Conservation (phyloP, 208 protist species). For the Wallacemonas collosoma region DNA sequence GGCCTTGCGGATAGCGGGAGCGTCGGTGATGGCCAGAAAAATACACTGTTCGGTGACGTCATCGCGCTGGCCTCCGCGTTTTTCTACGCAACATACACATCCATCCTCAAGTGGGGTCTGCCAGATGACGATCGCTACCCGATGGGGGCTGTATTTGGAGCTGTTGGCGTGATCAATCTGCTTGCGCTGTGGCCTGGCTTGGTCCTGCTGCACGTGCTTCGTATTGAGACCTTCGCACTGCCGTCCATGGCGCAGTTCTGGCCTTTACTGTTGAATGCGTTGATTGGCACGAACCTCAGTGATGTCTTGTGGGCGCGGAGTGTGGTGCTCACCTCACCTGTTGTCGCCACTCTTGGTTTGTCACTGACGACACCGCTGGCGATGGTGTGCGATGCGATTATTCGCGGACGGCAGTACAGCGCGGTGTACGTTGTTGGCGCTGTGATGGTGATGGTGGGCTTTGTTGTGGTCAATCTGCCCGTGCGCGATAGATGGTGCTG, state of each 20-base stretch:
- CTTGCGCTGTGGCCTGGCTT: slow-evolving; percentile 79
- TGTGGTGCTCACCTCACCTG: slow-evolving; percentile 88
- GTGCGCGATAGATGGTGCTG: slow-evolving; percentile 20
- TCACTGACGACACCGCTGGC: slow-evolving; percentile 89
- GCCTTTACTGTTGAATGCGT: slow-evolving; percentile 78
- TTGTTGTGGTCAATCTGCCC: slow-evolving; percentile 77
- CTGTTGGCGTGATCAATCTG: slow-evolving; percentile 81
- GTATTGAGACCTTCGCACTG: slow-evolving; percentile 68
- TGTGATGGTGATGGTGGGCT: slow-evolving; percentile 71
- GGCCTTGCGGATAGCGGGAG: slow-evolving; percentile 53
- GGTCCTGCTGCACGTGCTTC: slow-evolving; percentile 48
- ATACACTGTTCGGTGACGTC: slow-evolving; percentile 66
- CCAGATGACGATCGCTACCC: slow-evolving; percentile 83
- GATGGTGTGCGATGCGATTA: slow-evolving; percentile 82
- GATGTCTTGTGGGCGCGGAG: slow-evolving; percentile 91
- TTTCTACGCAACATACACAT: slow-evolving; percentile 92
- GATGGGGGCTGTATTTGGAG: slow-evolving; percentile 91
- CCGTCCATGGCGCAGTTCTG: slow-evolving; percentile 64
- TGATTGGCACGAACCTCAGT: slow-evolving; percentile 90
- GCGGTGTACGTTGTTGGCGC: slow-evolving; percentile 73
- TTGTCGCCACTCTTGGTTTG: slow-evolving; percentile 89
- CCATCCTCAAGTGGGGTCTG: slow-evolving; percentile 72
- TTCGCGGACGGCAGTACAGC: slow-evolving; percentile 45
- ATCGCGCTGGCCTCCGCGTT: slow-evolving; percentile 79
- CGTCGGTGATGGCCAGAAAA: slow-evolving; percentile 14